Evolutionary conservation across 2,329 filamentous ascomycete genomes (phyloP), one percentile per base, ranked within the genome.

Genomic region (Torrubiellomyces zombiae): DNA sequence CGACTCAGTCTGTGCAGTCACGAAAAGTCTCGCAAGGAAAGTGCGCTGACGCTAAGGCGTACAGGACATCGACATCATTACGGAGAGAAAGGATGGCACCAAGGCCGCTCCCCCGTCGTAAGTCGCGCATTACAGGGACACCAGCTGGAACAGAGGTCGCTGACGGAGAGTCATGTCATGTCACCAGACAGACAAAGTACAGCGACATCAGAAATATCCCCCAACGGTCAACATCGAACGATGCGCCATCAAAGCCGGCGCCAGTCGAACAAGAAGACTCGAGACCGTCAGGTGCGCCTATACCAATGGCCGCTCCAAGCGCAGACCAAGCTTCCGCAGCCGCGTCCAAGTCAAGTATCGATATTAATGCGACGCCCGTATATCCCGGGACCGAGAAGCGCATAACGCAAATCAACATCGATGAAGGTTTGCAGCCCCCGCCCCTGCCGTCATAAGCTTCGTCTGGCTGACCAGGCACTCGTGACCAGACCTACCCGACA

Each of bases 361-460:
- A 95, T 43, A 67, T 94, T 27, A 72, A 91, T 47, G 76, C 66
- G 4, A 79, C 83, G 34, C 86, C 89, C 1, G 56, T 77, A 3
- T 85, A 91, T 48, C 72, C 77, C 11, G 60, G 65, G 3, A 74
- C 73, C 13, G 89, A 91, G 37, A 85, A 89, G 39, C 78, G 89
- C 38, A 69, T 83, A 26, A 76, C 73, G 6, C 76, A 73, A 32
- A 56, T 82, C 24, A 76, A 78, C 43, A 76, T 83, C 37, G 78
- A 85, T 41, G 58, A 69, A 52, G 65, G 65, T 67, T 34, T n/a
- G n/a, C n/a, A n/a, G n/a, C n/a, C n/a, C n/a, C n/a, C n/a, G n/a
- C n/a, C n/a, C n/a, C n/a, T n/a, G n/a, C n/a, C n/a, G n/a, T n/a
- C n/a, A n/a, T n/a, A n/a, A n/a, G n/a, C n/a, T n/a, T n/a, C n/a